Conservation (phyloP, 345 rosid genomes). For the Trapa incisa region DNA sequence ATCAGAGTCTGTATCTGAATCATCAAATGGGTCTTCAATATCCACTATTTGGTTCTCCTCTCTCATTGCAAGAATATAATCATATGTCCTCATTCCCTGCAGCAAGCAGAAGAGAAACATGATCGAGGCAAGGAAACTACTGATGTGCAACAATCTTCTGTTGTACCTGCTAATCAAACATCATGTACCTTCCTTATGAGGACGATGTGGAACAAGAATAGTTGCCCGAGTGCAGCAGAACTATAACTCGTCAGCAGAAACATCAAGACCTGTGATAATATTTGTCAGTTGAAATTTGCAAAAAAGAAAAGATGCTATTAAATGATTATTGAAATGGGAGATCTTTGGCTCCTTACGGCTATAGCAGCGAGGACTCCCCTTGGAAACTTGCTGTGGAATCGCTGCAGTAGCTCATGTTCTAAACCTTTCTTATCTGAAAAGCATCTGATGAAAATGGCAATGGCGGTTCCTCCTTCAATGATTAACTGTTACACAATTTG, state of each 20-base stretch:
- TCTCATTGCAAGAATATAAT: conserved; percentile 85
- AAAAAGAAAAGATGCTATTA: neutral
- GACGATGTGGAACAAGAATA: conserved; percentile 86
- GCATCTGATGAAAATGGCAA: conserved; percentile 84
- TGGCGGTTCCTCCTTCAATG: conserved; percentile 81
- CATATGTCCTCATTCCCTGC: conserved; percentile 96
- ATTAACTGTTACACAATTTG: conserved; percentile 39
- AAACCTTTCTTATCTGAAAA: conserved; percentile 71
- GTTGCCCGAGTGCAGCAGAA: conserved; percentile 93
- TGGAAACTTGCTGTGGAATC: conserved; percentile 55
- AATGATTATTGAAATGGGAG: neutral
- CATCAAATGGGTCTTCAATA: conserved; percentile 50
- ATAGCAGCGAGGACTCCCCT: conserved; percentile 71
- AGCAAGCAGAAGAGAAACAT: conserved; percentile 1
- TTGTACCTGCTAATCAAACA: no score
- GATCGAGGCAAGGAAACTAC: no score
- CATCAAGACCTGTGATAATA: conserved; percentile 44
- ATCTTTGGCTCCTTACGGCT: conserved; percentile 29
- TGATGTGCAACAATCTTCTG: no score
- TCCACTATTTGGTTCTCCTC: conserved; percentile 61
- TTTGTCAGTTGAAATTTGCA: conserved; percentile 9
- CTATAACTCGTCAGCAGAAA: conserved; percentile 70
- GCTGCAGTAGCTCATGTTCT: conserved; percentile 55
- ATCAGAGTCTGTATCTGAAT: conserved; percentile 56
- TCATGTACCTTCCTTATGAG: conserved; percentile 76